Percentiles rank a stretch among this genome's conserved stretches.
Conservation (phyloP, 352 stramenopile species). For the Globisporangium cylindrosporum region DNA sequence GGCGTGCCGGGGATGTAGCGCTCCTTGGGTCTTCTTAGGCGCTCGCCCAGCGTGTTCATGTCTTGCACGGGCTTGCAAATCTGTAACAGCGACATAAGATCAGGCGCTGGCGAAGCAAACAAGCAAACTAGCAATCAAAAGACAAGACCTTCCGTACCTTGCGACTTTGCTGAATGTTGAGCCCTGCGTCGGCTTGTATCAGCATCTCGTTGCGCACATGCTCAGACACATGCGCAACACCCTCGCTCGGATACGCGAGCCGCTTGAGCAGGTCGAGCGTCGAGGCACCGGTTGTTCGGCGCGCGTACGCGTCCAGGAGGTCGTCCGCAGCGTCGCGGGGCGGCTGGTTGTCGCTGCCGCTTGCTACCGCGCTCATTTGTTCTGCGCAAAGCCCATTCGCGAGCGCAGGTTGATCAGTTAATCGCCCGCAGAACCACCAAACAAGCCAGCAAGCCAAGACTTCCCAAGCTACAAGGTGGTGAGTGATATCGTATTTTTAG, state of each 20-base stretch:
- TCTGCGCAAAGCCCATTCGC: constrained; percentile 8
- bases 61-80: constrained; percentile 19
- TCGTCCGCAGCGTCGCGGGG: constrained; percentile 9
- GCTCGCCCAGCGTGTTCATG: constrained; percentile 43
- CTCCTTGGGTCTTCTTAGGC: constrained; percentile 23
- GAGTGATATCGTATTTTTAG: constrained; percentile 4
- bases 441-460: neutral
- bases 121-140: neutral
- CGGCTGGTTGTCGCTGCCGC: neutral
- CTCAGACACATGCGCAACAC: neutral
- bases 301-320: constrained; percentile 26
- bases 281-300: constrained; percentile 34
- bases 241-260: constrained; percentile 12
- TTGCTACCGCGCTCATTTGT: constrained; percentile 8
- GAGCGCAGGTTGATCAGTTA: neutral
- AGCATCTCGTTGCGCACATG: constrained; percentile 55
- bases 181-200: constrained; percentile 20
- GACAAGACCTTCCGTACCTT: constrained; percentile 6
- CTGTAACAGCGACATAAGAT: neutral
- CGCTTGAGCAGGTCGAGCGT: constrained; percentile 64
- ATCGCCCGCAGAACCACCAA: neutral
- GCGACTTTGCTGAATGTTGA: constrained; percentile 12
- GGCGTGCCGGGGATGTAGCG: constrained; percentile 38
- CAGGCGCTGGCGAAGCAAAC: neutral
- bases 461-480: neutral